Base-by-base conservation (phyloP, 495 filamentous ascomycete genomes). In the Daldinia caldariorum region DNA sequence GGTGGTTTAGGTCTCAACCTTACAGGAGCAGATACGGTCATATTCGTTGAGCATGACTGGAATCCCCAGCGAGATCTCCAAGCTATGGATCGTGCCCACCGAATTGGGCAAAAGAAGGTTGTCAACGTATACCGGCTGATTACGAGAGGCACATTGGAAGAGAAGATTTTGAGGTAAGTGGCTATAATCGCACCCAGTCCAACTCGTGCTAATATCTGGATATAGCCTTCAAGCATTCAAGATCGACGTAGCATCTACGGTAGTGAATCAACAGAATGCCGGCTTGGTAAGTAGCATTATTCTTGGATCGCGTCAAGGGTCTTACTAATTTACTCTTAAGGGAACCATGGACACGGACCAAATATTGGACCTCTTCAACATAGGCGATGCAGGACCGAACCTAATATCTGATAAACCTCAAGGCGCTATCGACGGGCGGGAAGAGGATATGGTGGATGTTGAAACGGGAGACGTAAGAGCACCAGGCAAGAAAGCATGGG, bases 31-130 rank as follows among this genome's bases (percentile, higher is more conserved):
- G 95, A 99, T 80, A 99, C 95, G 0, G 95, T 99, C 69, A 99
- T 98, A 70, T 99, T 99, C 75, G 96, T 99, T 29, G 95, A 99
- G 80, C 95, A 99, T 79, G 95, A 99, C 79, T 99, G 95, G 95
- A 99, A 99, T 76, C 95, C 95, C 35, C 96, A 98, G 77, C 97
- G 97, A 79, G 95, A 99, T 80, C 87, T 99, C 71, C 95, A 99
- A 78, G 95, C 95, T 70, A 99, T 99, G 95, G 95, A 99, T 76
- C 93, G 95, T 53, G 95, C 96, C 9, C 95, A 99, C 82, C 90
- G 95, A 72, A 99, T 99, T 71, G 95, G 95, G 4, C 95, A 99
- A 83, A 97, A 97, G 89, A 97, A 97, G 84, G 94, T 97, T 18
- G 95, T 99, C 63, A 99, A 99, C 77, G 95, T 99, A n/a, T 99